Base-by-base conservation (phyloP, 108 stramenopile genomes). In the Nitzschia sp. region DNA sequence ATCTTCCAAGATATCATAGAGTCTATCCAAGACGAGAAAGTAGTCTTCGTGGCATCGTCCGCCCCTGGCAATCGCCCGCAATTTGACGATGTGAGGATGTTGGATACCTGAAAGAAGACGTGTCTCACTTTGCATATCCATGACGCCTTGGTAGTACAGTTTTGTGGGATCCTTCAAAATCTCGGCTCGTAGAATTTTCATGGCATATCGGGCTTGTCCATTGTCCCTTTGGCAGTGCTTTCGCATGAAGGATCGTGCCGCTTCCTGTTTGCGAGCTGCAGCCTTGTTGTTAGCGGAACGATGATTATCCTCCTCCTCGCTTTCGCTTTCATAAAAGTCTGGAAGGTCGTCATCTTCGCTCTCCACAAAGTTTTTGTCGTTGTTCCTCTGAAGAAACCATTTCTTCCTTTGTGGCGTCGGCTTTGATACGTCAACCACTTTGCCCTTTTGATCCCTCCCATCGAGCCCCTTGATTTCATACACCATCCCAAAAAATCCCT, bases 11-110 rank as follows among this genome's bases (percentile, higher is more conserved):
- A 77, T 87, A 2, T 74, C 75, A 58, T 63, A 48, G 28, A 92
- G 68, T 16, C 82, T 80, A 76, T 92, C 91, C 55, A 89, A 58
- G 17, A 92, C 71, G 8, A 92, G 26, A 87, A 92, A 50, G 66
- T 73, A 87, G 26, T 53, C 52, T 22, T 63, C 52, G 47, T 68
- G 62, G 35, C 56, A 69, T 25, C 5, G 13, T 45, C 28, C 27
- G 1, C 15, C 62, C 3, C 29, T 11, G 25, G 66, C 54, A 21
- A 75, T 45, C 15, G 53, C 79, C 3, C 55, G 74, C 34, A 83
- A 46, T 32, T 68, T 62, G 58, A 76, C 47, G 45, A 83, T 79
- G 47, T 79, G 58, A 21, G 73, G 69, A 52, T 79, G 82, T 50
- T 68, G 28, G 15, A 82, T 3, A 1, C 44, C 27, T 2, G 75